Evolutionary conservation across 768 basidiomycete genomes (phyloP), one percentile per base, ranked within the genome.

Genomic region (Hericium erinaceus): DNA sequence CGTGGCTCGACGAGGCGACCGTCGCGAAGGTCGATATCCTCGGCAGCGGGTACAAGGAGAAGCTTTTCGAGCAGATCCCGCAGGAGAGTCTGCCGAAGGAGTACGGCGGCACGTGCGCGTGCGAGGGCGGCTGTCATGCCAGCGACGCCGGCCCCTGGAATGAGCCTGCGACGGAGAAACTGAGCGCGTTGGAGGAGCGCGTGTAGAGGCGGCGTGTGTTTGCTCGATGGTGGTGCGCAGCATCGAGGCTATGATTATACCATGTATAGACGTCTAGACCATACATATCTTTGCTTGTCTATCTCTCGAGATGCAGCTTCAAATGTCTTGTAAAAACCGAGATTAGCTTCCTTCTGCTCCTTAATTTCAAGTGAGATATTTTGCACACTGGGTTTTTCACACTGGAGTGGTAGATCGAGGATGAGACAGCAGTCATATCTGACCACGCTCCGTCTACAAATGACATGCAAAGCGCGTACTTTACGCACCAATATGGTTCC

Each of bases 101-200:
- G 65, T 82, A 92, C 70, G 95, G 95, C 1, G 95, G 95, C 2
- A 70, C 55, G 52, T 98, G 95, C 69, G 68, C 76, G 41, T 98
- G 94, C 65, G 59, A 66, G 1, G 89, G 81, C 0, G 91, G 93
- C 0, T 98, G 95, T 71, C 88, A 85, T 57, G 68, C 93, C 75
- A 87, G 85, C 61, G 92, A 99, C 72, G 89, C 80, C 0, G 95
- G 95, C 6, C 95, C 95, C 9, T 98, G 95, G 95, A 90, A 89
- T n/a, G 16, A 46, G 2, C 44, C 16, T n/a, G 44, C 16, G 44
- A 20, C 15, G 44, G 16, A 46, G 33, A 33, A 33, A 33, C 1
- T 33, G 33, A 8, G 33, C 33, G 33, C 33, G 9, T 33, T 10
- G 33, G 8, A 33, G 33, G 8, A 8, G 33, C 7, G 33, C 33